Percentiles rank a stretch among this genome's conserved stretches.
Conservation (phyloP, 129 eudicot species). For the Apium graveolens region DNA sequence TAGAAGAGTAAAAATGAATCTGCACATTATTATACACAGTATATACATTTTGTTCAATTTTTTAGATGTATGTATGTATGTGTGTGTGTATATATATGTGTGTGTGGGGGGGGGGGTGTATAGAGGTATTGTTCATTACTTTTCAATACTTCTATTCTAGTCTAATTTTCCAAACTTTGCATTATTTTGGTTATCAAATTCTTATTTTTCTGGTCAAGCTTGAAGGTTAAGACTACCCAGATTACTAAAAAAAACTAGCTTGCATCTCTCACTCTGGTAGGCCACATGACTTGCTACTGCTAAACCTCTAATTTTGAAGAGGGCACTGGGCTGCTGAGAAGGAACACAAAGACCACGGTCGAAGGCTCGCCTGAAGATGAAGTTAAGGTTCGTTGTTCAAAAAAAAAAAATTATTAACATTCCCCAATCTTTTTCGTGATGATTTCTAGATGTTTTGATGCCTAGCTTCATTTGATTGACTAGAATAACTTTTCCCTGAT, state of each 20-base stretch:
- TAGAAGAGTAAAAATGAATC: background rate
- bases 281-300: background rate
- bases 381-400: background rate
- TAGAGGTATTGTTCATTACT: background rate
- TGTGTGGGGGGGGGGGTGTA: no score
- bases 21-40: no score
- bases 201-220: background rate
- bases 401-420: no score
- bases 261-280: background rate
- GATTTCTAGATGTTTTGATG: background rate
- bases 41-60: background rate
- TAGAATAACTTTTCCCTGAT: background rate
- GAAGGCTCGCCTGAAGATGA: background rate
- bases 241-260: background rate
- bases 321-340: background rate
- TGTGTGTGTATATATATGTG: no score
- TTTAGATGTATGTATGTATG: background rate
- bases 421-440: background rate
- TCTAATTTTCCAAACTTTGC: background rate
- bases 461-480: background rate
- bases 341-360: background rate
- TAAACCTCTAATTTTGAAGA: background rate
- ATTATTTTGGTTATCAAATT: background rate
- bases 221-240: background rate
- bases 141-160: background rate